Conservation (phyloP, 768 basidiomycete species). For the Leccinum rimulosum region DNA sequence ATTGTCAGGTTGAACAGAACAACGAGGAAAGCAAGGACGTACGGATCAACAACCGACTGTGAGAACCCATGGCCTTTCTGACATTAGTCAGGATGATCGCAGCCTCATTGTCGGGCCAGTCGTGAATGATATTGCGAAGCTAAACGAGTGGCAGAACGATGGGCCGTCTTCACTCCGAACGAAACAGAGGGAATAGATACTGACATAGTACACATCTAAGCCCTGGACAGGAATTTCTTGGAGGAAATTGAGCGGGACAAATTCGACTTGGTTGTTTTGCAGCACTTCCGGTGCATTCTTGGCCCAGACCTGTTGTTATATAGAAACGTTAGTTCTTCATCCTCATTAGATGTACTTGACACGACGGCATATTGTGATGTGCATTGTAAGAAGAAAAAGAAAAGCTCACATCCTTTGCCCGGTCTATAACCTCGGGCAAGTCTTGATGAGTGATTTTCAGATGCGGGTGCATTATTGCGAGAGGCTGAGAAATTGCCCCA, state of each 20-base stretch:
- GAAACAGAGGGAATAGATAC: background rate
- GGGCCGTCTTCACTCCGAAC: background rate
- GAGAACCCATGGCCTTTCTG: constrained; percentile 26
- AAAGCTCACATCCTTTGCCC: background rate
- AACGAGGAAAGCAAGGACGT: constrained; percentile 3
- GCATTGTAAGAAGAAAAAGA: background rate
- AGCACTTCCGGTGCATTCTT: constrained; percentile 1
- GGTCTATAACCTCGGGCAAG: background rate
- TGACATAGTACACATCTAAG: background rate
- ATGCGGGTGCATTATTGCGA: background rate
- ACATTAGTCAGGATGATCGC: constrained; percentile 31
- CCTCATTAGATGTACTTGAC: background rate
- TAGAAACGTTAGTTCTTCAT: background rate
- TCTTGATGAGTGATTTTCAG: background rate
- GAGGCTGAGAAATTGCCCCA: background rate
- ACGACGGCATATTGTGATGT: background rate
- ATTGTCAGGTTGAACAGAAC: background rate
- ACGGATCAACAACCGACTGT: constrained; percentile 35
- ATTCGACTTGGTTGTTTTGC: constrained; percentile 9
- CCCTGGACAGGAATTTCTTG: background rate
- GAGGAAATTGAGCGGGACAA: background rate
- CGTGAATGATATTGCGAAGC: constrained; percentile 32
- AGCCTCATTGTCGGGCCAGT: constrained; percentile 37
- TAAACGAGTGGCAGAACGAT: background rate
- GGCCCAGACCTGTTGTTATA: background rate